These are phyloP conservation scores for Aspergillus pseudonomiae DNA, from an alignment of 2,329 filamentous ascomycete genomes.

Conservation along the genomic window DNA sequence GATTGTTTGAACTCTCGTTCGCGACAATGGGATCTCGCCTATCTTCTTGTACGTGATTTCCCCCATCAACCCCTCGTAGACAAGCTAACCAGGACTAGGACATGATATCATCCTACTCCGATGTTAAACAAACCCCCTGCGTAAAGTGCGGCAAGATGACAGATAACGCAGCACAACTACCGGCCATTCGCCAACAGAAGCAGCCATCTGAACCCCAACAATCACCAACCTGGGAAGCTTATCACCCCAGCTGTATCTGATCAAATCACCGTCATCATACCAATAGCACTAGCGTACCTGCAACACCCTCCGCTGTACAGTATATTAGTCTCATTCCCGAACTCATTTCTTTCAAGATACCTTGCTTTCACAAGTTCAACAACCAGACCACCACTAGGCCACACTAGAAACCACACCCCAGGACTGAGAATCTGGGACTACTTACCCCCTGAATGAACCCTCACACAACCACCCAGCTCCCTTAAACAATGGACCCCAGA, in stretches of 20 bases:
- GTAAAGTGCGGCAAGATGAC: conserved; percentile 42
- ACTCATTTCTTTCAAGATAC: not conserved
- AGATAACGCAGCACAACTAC: conserved; percentile 43
- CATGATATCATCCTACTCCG: conserved; percentile 46
- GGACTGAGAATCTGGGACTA: too few relatives aligned
- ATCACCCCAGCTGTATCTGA: conserved; percentile 35
- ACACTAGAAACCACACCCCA: not conserved
- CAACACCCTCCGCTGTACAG: not conserved
- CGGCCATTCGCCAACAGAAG: conserved; percentile 38
- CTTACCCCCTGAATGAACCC: too few relatives aligned
- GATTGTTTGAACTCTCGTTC: conserved; percentile 39
- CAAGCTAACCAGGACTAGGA: conserved; percentile 32
- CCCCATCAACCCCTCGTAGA: not conserved
- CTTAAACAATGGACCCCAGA: too few relatives aligned
- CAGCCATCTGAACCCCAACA: conserved; percentile 19
- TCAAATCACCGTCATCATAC: not conserved
- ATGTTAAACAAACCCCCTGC: conserved; percentile 44
- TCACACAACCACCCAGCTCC: not conserved
- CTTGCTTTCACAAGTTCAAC: not conserved
- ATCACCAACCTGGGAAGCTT: conserved; percentile 35
- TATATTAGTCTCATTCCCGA: not conserved
- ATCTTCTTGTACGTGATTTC: conserved; percentile 38
- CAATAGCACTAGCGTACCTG: not conserved
- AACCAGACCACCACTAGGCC: not conserved
- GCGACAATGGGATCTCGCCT: conserved; percentile 44